Evolutionary conservation across 2,329 filamentous ascomycete genomes (phyloP).

Genomic region (Aspergillus ochraceoroseus): DNA sequence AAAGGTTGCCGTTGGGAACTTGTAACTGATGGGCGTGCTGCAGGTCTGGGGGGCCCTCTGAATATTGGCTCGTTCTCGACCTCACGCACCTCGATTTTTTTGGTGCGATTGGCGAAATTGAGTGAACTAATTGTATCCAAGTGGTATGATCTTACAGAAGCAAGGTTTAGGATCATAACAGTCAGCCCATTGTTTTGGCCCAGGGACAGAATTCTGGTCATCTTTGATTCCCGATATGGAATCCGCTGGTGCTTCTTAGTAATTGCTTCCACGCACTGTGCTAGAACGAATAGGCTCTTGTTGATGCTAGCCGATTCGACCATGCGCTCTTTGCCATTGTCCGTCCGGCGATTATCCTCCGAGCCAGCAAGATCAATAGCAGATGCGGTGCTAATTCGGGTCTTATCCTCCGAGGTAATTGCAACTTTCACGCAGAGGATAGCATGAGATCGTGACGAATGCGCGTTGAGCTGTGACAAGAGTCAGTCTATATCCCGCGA

Average conservation of each 20-base stretch:
- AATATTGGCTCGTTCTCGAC: conserved; percentile 93
- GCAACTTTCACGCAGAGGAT: conserved; percentile 86
- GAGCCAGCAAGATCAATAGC: conserved; percentile 94
- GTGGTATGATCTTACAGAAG: conserved; percentile 86
- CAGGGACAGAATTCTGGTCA: conserved; percentile 88
- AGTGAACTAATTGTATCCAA: conserved; percentile 88
- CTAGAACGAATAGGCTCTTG: conserved; percentile 90
- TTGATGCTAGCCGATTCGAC: conserved; percentile 97
- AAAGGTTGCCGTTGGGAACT: conserved; percentile 67
- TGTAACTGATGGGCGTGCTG: conserved; percentile 36
- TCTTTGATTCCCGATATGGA: conserved; percentile 91
- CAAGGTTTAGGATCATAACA: conserved; percentile 93
- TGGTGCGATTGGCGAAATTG: conserved; percentile 91
- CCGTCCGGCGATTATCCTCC: conserved; percentile 89
- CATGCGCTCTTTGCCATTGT: conserved; percentile 86
- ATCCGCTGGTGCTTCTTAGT: conserved; percentile 69
- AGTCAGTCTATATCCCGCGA: conserved; percentile 10
- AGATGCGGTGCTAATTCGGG: conserved; percentile 74
- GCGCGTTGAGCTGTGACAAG: conserved; percentile 64
- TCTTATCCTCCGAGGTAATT: conserved; percentile 64
- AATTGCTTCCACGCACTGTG: conserved; percentile 93
- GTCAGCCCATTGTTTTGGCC: conserved; percentile 95
- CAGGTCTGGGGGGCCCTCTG: conserved; percentile 63
- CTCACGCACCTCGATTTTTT: conserved; percentile 92
- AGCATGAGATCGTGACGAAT: conserved; percentile 84